Percentiles rank a stretch among this genome's conserved stretches.
Conservation (phyloP, 768 basidiomycete genomes). For the Termitomyces sp. region DNA sequence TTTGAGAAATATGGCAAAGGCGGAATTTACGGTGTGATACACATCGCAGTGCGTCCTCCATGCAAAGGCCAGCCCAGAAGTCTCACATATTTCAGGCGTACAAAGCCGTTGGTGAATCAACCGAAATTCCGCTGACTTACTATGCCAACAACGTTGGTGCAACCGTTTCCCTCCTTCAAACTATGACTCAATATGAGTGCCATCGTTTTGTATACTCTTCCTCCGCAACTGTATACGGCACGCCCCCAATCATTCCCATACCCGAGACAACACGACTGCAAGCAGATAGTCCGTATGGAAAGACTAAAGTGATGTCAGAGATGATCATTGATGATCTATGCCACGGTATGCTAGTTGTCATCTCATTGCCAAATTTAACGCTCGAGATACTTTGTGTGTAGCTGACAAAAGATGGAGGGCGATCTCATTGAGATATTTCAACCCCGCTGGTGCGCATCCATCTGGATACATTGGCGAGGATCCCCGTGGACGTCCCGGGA, state of each 20-base stretch:
- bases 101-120: conserved; percentile 97
- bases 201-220: conserved; percentile 93
- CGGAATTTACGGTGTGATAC: conserved; percentile 94
- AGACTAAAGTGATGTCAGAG: conserved; percentile 95
- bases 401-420: conserved; percentile 75
- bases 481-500: conserved; percentile 91
- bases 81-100: conserved; percentile 55
- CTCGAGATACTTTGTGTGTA: conserved; percentile 20
- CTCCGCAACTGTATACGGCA: conserved; percentile 97
- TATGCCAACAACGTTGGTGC: conserved; percentile 93
- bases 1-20: conserved; percentile 85
- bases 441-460: conserved; percentile 98
- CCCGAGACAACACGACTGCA: conserved; percentile 84
- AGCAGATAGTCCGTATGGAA: conserved; percentile 91
- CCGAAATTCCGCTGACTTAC: conserved; percentile 88
- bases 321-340: conserved; percentile 86
- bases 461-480: conserved; percentile 95
- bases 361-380: neutral
- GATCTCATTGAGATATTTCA: conserved; percentile 94
- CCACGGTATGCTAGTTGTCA: conserved; percentile 43
- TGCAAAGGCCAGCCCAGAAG: neutral
- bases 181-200: conserved; percentile 82
- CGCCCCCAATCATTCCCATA: conserved; percentile 87
- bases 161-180: conserved; percentile 78
- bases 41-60: conserved; percentile 67